Evolutionary conservation across 2,329 filamentous ascomycete genomes (phyloP).

Genomic region (Ascochyta viciae-villosae): DNA sequence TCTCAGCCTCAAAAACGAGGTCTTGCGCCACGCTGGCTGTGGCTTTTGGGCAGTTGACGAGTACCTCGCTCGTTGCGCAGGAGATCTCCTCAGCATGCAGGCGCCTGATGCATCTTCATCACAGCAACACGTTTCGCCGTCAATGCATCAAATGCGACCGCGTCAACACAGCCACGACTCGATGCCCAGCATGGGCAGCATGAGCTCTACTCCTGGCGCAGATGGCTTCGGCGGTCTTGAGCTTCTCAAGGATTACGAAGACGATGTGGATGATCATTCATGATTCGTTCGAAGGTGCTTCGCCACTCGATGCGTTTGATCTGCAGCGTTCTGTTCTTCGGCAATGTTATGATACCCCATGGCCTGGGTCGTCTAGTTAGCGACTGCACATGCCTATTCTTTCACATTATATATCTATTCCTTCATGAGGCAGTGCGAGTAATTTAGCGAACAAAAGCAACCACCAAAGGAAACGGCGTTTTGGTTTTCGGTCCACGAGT

Average conservation of each 20-base stretch:
- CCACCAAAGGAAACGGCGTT: not conserved
- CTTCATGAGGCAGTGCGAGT: not conserved
- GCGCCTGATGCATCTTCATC: conserved; percentile 8
- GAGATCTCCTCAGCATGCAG: conserved; percentile 42
- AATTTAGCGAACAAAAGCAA: not conserved
- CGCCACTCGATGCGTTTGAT: not conserved
- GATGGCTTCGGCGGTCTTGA: conserved; percentile 42
- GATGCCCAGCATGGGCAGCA: conserved; percentile 15
- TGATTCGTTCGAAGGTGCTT: not conserved
- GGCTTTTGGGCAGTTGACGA: conserved; percentile 48
- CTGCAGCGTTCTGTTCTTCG: conserved; percentile 5
- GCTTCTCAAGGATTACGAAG: conserved; percentile 41
- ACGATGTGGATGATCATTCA: conserved; percentile 11
- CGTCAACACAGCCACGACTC: conserved; percentile 27
- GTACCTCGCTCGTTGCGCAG: conserved; percentile 47
- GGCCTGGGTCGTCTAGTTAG: not conserved
- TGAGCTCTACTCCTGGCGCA: conserved; percentile 17
- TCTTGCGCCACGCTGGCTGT: conserved; percentile 47
- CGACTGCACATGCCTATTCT: not conserved
- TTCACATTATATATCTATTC: not conserved
- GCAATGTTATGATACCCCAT: conserved; percentile 15
- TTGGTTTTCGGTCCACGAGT: not conserved
- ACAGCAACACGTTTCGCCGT: conserved; percentile 4
- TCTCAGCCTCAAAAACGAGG: conserved; percentile 47
- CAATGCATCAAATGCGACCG: conserved; percentile 2